These are phyloP conservation scores for Tulasnella sp. DNA, from an alignment of 768 basidiomycete genomes.

Conservation along the genomic window DNA sequence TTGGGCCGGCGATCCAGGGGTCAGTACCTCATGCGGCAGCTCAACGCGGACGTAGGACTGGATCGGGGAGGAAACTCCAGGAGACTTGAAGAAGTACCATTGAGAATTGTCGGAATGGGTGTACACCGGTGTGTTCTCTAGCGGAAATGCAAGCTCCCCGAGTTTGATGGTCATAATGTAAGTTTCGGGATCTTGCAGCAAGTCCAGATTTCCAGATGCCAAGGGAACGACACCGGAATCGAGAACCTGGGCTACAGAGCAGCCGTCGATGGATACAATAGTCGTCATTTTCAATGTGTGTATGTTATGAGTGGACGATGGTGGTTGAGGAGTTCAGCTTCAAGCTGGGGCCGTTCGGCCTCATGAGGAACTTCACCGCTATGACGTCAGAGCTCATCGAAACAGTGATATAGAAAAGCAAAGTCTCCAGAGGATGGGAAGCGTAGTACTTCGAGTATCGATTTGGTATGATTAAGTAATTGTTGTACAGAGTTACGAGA, in stretches of 20 bases:
- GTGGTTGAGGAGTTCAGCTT: neutral
- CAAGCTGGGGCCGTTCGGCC: no score
- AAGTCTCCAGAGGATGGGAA: neutral
- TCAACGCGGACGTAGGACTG: constrained; percentile 4
- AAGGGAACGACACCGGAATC: neutral
- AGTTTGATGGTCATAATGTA: neutral
- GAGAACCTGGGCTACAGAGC: neutral
- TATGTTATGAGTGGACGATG: neutral
- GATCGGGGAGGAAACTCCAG: neutral
- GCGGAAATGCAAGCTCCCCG: neutral
- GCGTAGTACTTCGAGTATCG: neutral
- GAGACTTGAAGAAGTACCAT: constrained; percentile 13
- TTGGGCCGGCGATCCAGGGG: neutral
- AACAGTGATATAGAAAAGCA: neutral
- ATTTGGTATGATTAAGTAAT: no score
- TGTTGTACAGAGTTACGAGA: neutral
- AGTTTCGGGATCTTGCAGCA: neutral
- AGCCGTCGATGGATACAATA: neutral
- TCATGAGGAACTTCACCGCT: no score
- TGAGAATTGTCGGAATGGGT: constrained; percentile 6
- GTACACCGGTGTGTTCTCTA: neutral
- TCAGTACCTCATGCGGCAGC: neutral
- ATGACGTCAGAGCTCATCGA: neutral
- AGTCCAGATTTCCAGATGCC: neutral
- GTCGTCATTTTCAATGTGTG: neutral